Conservation (phyloP, 129 eudicot genomes). For the Sambucus nigra region DNA sequence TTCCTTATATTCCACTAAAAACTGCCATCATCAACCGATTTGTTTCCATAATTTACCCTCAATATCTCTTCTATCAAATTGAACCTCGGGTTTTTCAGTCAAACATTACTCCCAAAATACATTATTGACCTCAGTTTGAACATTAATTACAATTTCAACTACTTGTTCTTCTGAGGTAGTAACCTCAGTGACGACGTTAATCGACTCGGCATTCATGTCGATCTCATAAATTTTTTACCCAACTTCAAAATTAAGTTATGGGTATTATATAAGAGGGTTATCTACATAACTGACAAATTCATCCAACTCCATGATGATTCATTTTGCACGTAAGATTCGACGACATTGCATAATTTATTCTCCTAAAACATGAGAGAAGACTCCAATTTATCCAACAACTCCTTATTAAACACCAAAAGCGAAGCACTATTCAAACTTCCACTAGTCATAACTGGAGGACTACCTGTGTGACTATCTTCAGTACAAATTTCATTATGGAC, state of each 20-base stretch:
- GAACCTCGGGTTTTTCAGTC: slow-evolving; percentile 69
- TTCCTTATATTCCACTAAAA: slow-evolving; percentile 58
- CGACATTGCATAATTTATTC: slow-evolving; percentile 32
- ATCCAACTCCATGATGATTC: slow-evolving; percentile 39
- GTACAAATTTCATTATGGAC: slow-evolving; percentile 25
- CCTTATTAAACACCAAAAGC: slow-evolving; percentile 29
- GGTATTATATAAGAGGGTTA: slow-evolving; percentile 52
- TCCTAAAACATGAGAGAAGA: slow-evolving; percentile 60
- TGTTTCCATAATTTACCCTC: slow-evolving; percentile 26
- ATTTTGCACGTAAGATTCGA: slow-evolving; percentile 13
- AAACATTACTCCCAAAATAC: slow-evolving; percentile 87
- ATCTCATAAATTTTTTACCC: slow-evolving; percentile 32
- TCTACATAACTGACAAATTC: slow-evolving; percentile 44
- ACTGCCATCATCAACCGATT: slow-evolving; percentile 27
- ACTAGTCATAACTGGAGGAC: slow-evolving; percentile 15
- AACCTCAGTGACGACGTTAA: slow-evolving; percentile 15
- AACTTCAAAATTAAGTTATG: slow-evolving; percentile 36
- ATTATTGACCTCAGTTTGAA: slow-evolving; percentile 56
- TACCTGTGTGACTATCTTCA: slow-evolving; percentile 23
- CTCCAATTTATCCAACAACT: slow-evolving; percentile 44
- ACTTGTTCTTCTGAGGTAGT: slow-evolving; percentile 21
- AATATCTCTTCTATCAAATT: slow-evolving; percentile 26
- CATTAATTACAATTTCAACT: slow-evolving; percentile 21
- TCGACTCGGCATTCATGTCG: slow-evolving; percentile 48
- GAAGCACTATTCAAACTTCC: slow-evolving; percentile 28